These are phyloP conservation scores for Kuraishia piskuri DNA, from an alignment of 805 yeast genomes.

Conservation along the genomic window DNA sequence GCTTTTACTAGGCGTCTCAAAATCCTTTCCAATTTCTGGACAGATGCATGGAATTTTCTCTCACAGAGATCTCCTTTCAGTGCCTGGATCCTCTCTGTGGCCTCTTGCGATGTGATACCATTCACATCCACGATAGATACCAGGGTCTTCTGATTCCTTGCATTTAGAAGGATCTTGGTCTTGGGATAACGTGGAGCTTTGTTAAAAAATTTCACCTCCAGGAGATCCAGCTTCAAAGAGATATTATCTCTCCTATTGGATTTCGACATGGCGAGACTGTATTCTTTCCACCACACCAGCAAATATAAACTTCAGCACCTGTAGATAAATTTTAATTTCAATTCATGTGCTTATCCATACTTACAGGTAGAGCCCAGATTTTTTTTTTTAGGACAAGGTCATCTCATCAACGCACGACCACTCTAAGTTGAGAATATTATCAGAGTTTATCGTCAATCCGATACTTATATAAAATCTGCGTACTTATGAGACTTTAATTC, in stretches of 20 bases:
- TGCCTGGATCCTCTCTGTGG: conserved; percentile 32
- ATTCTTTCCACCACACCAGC: too few relatives aligned
- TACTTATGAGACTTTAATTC: not conserved
- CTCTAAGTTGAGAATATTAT: not conserved
- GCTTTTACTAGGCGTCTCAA: conserved; percentile 19
- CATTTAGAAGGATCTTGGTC: conserved; percentile 36
- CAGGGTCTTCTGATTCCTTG: conserved; percentile 34
- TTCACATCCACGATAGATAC: conserved; percentile 19
- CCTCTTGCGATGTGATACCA: conserved; percentile 33
- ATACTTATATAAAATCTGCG: not conserved
- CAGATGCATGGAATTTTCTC: conserved; percentile 39
- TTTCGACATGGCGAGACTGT: too few relatives aligned
- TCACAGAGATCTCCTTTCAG: conserved; percentile 36
- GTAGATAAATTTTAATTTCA: not conserved
- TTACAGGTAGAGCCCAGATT: not conserved
- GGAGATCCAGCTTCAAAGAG: conserved; percentile 46
- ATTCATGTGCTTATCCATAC: not conserved
- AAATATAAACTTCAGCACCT: too few relatives aligned
- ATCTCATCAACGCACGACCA: not conserved
- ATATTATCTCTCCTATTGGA: conserved; percentile 26
- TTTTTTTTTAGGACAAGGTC: not conserved
- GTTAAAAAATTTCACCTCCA: conserved; percentile 40
- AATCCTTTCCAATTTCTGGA: conserved; percentile 30
- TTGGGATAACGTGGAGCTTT: conserved; percentile 37
- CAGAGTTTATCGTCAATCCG: not conserved